Percentiles rank a stretch among this genome's conserved stretches.
These are phyloP conservation scores for Boletus edulis DNA, from an alignment of 768 basidiomycete species.

Conservation along the genomic window DNA sequence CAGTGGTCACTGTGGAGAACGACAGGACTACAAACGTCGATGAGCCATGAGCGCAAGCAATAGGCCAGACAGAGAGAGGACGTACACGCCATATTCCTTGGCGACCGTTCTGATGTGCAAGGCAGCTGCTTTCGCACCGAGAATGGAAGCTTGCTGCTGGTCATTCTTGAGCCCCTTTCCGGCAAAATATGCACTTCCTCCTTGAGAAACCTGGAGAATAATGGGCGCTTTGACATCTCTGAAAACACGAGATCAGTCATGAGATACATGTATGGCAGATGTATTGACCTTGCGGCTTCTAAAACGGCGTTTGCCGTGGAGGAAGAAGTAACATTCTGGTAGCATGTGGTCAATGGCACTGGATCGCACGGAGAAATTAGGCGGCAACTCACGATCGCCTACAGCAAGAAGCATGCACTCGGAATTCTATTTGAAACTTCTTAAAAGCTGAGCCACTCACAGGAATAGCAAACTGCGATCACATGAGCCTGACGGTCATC, in stretches of 20 bases:
- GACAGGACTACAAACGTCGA: slow-evolving; percentile 66
- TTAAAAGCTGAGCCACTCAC: slow-evolving; percentile 45
- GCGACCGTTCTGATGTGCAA: slow-evolving; percentile 87
- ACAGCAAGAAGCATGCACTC: slow-evolving; percentile 3
- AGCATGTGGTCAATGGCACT: not conserved
- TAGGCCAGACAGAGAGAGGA: slow-evolving; percentile 15
- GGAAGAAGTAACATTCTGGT: slow-evolving; percentile 93
- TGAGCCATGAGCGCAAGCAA: not conserved
- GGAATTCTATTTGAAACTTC: not conserved
- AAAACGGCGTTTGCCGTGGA: slow-evolving; percentile 93
- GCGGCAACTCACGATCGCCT: slow-evolving; percentile 72
- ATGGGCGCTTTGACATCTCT: slow-evolving; percentile 97
- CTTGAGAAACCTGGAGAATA: slow-evolving; percentile 97
- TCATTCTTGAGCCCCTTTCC: slow-evolving; percentile 96
- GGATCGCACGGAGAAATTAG: not conserved
- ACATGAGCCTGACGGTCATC: slow-evolving; percentile 2
- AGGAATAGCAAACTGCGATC: slow-evolving; percentile 73
- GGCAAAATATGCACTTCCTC: slow-evolving; percentile 93
- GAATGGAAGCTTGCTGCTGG: slow-evolving; percentile 91
- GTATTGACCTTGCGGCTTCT: slow-evolving; percentile 82
- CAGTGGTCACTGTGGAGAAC: slow-evolving; percentile 99
- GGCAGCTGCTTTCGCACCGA: slow-evolving; percentile 91
- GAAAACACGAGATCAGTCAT: slow-evolving; percentile 9
- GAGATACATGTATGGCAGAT: not conserved
- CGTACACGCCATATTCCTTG: slow-evolving; percentile 90